Evolutionary conservation across 345 rosid species (phyloP), one percentile per base, ranked within the genome.

Genomic region (Murraya koenigii): DNA sequence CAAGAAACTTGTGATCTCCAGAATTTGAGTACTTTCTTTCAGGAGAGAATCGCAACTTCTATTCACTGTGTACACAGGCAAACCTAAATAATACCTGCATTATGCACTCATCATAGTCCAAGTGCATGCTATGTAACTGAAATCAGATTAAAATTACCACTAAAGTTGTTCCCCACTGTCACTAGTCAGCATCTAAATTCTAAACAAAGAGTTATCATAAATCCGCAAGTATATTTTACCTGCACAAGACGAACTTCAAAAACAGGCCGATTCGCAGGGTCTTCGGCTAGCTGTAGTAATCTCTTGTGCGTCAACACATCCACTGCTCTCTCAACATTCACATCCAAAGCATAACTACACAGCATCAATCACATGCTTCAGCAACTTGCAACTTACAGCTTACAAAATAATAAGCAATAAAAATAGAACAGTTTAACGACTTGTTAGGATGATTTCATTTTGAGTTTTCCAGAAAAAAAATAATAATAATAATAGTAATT

Each of bases 251-350:
- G 97, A 82, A 94, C 97, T 76, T 94, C 95, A 71, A 96, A 94
- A 10, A 85, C 99, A 61, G 94, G 97, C 59, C 87, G 84, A 87
- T 88, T 94, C 17, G 88, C 77, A 77, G 95, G 94, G 79, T 87
- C 91, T 78, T 94, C 95, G 9, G 98, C 99, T 82, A 88, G 77
- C 56, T 88, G 86, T 54, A 96, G 81, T 70, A 96, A 73, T 82
- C 94, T 88, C 83, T 90, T 93, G 79, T 94, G 99, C 23, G 86
- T 86, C 44, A 94, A 88, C 44, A 96, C 98, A 82, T 94, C 98
- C 78, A 91, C 98, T 39, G 99, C 98, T 72, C 98, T 92, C 90
- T 96, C 98, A 81, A 90, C 98, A 82, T 96, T 96, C 49, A 96
- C 99, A 87, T 96, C 99, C 72, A 92, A 41, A 19, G 95, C 98